phyloP scores from a whole-genome alignment of 768 basidiomycete species.

The Sporobolomyces pararoseus region DNA sequence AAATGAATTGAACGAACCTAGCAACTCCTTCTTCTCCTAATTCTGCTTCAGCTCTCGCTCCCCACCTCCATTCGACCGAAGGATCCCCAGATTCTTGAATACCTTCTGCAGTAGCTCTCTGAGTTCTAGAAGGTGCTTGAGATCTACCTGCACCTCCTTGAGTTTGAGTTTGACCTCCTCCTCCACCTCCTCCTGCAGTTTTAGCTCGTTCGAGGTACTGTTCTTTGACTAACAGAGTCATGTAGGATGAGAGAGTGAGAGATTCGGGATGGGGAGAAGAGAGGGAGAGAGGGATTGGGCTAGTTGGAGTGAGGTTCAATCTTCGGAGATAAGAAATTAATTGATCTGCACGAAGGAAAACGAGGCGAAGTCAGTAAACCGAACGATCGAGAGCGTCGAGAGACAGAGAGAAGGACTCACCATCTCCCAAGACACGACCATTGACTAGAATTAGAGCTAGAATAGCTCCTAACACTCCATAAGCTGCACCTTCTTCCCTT shows the following conservation, averaged over 20 bases:
- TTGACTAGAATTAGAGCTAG: constrained; percentile 78
- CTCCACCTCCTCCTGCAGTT: constrained; percentile 51
- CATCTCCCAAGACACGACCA: constrained; percentile 67
- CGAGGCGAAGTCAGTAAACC: background rate
- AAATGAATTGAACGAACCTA: constrained; percentile 73
- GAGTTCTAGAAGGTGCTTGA: constrained; percentile 13
- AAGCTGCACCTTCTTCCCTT: constrained; percentile 58
- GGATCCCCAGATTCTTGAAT: constrained; percentile 51
- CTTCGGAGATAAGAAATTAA: constrained; percentile 67
- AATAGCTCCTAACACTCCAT: constrained; percentile 76
- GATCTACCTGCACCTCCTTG: constrained; percentile 8
- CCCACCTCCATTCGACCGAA: constrained; percentile 79
- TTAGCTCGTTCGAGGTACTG: constrained; percentile 66
- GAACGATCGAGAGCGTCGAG: background rate
- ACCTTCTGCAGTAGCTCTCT: constrained; percentile 20
- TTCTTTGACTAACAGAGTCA: constrained; percentile 63
- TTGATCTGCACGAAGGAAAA: constrained; percentile 54
- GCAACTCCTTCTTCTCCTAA: constrained; percentile 74
- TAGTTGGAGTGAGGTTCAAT: constrained; percentile 60
- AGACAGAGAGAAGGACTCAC: constrained; percentile 55
- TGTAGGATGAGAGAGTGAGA: constrained; percentile 64
- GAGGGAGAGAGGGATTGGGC: constrained; percentile 55
- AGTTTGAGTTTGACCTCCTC: constrained; percentile 51
- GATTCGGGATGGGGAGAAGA: constrained; percentile 51
- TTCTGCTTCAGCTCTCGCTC: constrained; percentile 70